A percentile compares a stretch with the other conserved stretches of the same genome.
These are phyloP conservation scores for Diaporthe destruens DNA, from an alignment of 2,329 filamentous ascomycete species.

Conservation along the genomic window DNA sequence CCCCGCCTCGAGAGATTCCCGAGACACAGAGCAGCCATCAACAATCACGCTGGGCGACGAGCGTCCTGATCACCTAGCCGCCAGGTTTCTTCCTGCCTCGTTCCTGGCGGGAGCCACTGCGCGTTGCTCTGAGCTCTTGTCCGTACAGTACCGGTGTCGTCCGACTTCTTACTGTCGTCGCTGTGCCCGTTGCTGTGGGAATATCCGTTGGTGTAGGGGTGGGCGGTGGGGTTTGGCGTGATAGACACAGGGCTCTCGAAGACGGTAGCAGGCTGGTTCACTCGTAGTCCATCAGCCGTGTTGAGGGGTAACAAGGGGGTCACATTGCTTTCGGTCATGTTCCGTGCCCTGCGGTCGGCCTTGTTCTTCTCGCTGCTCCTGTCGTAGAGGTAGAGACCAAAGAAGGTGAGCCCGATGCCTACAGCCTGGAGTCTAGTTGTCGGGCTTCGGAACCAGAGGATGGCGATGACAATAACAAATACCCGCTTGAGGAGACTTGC, in stretches of 20 bases:
- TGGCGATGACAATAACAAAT: slow-evolving; percentile 94
- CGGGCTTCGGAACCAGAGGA: slow-evolving; percentile 94
- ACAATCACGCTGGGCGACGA: slow-evolving; percentile 25
- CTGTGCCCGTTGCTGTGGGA: slow-evolving; percentile 51
- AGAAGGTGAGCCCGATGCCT: slow-evolving; percentile 89
- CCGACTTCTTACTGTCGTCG: slow-evolving; percentile 69
- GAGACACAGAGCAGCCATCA: background rate
- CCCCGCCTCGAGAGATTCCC: background rate
- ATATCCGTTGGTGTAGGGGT: slow-evolving; percentile 62
- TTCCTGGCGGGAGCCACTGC: slow-evolving; percentile 82
- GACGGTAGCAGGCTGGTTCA: slow-evolving; percentile 49
- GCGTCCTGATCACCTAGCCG: slow-evolving; percentile 53
- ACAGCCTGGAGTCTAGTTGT: slow-evolving; percentile 86
- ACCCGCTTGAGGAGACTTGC: slow-evolving; percentile 97
- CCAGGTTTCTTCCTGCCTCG: slow-evolving; percentile 91
- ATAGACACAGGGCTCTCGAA: slow-evolving; percentile 54
- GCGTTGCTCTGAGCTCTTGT: slow-evolving; percentile 58
- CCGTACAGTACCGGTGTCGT: slow-evolving; percentile 60
- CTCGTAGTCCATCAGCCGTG: slow-evolving; percentile 55
- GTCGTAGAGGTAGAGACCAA: slow-evolving; percentile 96
- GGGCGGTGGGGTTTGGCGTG: slow-evolving; percentile 43
- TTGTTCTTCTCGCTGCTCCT: slow-evolving; percentile 89
- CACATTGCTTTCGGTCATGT: slow-evolving; percentile 65
- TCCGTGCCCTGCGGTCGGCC: slow-evolving; percentile 83
- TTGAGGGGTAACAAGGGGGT: slow-evolving; percentile 77